Percentiles rank a stretch among this genome's conserved stretches.
phyloP scores from a whole-genome alignment of 495 filamentous ascomycete species.

The Aspergillus cavernicola region DNA sequence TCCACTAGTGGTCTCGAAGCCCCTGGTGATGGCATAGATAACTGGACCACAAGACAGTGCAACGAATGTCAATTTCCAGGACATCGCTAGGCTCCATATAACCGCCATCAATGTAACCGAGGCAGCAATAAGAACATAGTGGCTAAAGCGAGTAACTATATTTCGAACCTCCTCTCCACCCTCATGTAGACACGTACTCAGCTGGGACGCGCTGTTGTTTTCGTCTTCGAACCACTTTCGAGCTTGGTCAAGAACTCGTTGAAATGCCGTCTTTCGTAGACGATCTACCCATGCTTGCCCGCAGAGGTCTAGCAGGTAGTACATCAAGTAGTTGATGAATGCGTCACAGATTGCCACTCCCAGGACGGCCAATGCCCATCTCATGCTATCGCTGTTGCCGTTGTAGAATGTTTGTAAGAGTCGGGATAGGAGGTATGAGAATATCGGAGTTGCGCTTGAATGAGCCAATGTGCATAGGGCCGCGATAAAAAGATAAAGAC shows the following conservation, averaged over 20 bases:
- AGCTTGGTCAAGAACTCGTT: conserved; percentile 72
- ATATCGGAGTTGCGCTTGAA: conserved; percentile 68
- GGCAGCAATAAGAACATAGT: conserved; percentile 59
- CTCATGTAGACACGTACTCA: conserved; percentile 71
- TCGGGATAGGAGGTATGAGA: conserved; percentile 73
- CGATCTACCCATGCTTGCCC: conserved; percentile 78
- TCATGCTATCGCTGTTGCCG: conserved; percentile 37
- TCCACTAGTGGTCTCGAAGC: conserved; percentile 57
- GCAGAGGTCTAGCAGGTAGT: conserved; percentile 65
- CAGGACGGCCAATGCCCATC: conserved; percentile 69
- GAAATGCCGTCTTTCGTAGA: conserved; percentile 64
- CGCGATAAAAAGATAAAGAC: conserved; percentile 56
- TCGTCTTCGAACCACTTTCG: conserved; percentile 78
- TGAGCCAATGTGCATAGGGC: conserved; percentile 59
- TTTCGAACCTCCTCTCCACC: conserved; percentile 87
- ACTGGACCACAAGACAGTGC: conserved; percentile 65
- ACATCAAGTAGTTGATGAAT: conserved; percentile 57
- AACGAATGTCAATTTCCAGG: conserved; percentile 82
- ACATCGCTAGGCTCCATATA: conserved; percentile 67
- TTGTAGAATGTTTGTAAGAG: conserved; percentile 68
- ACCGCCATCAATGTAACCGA: conserved; percentile 64
- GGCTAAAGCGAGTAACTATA: conserved; percentile 73
- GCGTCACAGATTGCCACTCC: conserved; percentile 65
- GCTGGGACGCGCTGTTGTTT: conserved; percentile 55
- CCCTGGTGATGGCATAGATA: conserved; percentile 60